Evolutionary conservation across 306 rosid genomes (phyloP).

Genomic region (Cicer yamashitae): DNA sequence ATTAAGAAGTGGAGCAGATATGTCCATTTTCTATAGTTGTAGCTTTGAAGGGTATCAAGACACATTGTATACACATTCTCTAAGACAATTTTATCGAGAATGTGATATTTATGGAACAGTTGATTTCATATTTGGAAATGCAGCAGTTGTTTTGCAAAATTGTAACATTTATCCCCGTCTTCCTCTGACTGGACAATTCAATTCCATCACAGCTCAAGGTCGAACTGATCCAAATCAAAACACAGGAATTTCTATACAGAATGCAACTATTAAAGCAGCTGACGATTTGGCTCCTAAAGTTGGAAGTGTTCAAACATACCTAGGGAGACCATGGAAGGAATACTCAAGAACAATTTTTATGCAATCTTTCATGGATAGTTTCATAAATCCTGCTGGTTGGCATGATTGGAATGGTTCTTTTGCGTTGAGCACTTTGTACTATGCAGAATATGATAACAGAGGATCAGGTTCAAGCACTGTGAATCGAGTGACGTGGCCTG

Average conservation of each 20-base stretch:
- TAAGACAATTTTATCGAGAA: too few species aligned
- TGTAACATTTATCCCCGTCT: too few species aligned
- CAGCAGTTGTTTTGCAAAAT: too few species aligned
- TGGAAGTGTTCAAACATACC: slow-evolving; percentile 47
- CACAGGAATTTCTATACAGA: slow-evolving; percentile 53
- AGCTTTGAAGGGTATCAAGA: too few species aligned
- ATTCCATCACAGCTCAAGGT: too few species aligned
- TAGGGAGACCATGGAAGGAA: slow-evolving; percentile 71
- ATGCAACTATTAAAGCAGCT: slow-evolving; percentile 18
- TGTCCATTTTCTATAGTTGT: too few species aligned
- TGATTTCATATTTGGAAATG: too few species aligned
- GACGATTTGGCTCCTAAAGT: slow-evolving; percentile 17
- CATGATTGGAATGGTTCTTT: slow-evolving; percentile 68
- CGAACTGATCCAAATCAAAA: slow-evolving; percentile 53
- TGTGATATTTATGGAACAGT: too few species aligned
- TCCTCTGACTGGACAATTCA: too few species aligned
- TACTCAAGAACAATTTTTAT: slow-evolving; percentile 53
- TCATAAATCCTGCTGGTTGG: slow-evolving; percentile 71
- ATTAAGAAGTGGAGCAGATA: too few species aligned
- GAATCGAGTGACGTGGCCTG: slow-evolving; percentile 34
- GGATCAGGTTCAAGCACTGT: slow-evolving; percentile 67
- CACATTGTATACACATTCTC: too few species aligned
- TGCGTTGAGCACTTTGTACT: slow-evolving; percentile 63
- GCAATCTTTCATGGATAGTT: slow-evolving; percentile 58
- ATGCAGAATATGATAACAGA: slow-evolving; percentile 64